These are phyloP conservation scores for Beauveria rudraprayagi DNA, from an alignment of 2,329 filamentous ascomycete species.

Conservation along the genomic window DNA sequence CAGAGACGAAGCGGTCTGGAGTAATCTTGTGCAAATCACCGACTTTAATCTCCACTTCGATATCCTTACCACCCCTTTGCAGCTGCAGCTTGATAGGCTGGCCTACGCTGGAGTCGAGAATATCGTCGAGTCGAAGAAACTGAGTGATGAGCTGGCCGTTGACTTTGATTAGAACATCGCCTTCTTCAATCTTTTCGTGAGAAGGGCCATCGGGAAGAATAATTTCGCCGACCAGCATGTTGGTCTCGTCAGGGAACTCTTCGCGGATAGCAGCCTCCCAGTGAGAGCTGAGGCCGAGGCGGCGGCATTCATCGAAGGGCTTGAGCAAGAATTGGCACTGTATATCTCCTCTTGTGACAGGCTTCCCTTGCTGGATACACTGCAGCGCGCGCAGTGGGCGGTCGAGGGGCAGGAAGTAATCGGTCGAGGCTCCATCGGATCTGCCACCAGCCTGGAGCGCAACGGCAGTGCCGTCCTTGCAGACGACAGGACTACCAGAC, in stretches of 20 bases:
- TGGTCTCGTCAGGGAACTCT: slow-evolving; percentile 84
- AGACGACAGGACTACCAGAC: slow-evolving; percentile 96
- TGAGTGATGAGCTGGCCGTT: slow-evolving; percentile 90
- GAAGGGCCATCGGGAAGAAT: slow-evolving; percentile 86
- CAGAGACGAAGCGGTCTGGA: slow-evolving; percentile 89
- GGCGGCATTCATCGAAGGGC: slow-evolving; percentile 92
- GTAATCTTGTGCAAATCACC: slow-evolving; percentile 91
- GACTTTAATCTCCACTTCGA: slow-evolving; percentile 77
- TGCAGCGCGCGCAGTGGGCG: slow-evolving; percentile 79
- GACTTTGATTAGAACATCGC: slow-evolving; percentile 86
- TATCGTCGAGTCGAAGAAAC: slow-evolving; percentile 84
- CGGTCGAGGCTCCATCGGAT: slow-evolving; percentile 89
- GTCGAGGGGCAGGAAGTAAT: slow-evolving; percentile 94
- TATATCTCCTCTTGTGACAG: slow-evolving; percentile 86
- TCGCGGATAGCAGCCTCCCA: slow-evolving; percentile 83
- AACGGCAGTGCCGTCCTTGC: slow-evolving; percentile 85
- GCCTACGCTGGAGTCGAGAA: slow-evolving; percentile 81
- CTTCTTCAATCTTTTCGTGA: slow-evolving; percentile 80
- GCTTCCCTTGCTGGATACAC: slow-evolving; percentile 69
- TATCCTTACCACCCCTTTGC: slow-evolving; percentile 79
- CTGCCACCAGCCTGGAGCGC: slow-evolving; percentile 90
- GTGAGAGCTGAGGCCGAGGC: slow-evolving; percentile 73
- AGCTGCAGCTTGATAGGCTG: slow-evolving; percentile 71
- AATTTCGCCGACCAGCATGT: slow-evolving; percentile 95
- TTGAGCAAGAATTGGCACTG: slow-evolving; percentile 97